Base-by-base conservation (phyloP, 768 basidiomycete genomes). In the Pholiota conissans region DNA sequence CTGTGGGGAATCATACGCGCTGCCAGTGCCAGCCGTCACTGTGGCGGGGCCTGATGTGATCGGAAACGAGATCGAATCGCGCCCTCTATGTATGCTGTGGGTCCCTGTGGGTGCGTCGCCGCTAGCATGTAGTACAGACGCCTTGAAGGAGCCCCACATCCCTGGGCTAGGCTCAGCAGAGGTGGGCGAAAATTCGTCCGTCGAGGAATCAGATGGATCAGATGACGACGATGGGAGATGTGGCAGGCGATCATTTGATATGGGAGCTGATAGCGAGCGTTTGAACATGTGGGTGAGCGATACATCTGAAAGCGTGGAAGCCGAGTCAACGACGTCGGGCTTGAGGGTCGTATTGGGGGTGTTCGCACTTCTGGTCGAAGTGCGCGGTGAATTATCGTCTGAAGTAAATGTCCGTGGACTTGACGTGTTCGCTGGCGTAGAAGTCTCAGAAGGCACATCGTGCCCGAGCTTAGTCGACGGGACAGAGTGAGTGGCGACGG, bases 241-340 rank as follows among this genome's bases (percentile, higher is more conserved):
- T n/a, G 37, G 45, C 0, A 56, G 49, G 7, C 56, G 56, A 24
- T 56, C 48, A 60, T 67, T 57, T 32, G 61, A 35, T 18, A 57
- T 37, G 35, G 70, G 63, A 4, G 60, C 65, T 18, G 87, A 87
- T 3, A 82, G 73, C 10, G 84, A 84, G 52, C 87, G 85, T 68
- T 79, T 86, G 74, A 82, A 84, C 84, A 86, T 83, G 50, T 84
- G 77, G 3, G 85, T 84, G 27, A 87, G 78, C 3, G 85, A 80
- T 24, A 84, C 73, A 35, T 68, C 69, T 68, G 81, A 76, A 42
- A 78, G 71, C 3, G 63, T 34, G 9, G 46, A n/a, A 61, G 34
- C 27, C 22, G 61, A 22, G 13, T 45, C 50, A 37, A 34, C 34
- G 22, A 13, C 50, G 16, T 37, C 32, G 9, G 18, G 50, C 5